phyloP scores from a whole-genome alignment of 371 early-diverging fungal species.

The Apophysomyces ossiformis region DNA sequence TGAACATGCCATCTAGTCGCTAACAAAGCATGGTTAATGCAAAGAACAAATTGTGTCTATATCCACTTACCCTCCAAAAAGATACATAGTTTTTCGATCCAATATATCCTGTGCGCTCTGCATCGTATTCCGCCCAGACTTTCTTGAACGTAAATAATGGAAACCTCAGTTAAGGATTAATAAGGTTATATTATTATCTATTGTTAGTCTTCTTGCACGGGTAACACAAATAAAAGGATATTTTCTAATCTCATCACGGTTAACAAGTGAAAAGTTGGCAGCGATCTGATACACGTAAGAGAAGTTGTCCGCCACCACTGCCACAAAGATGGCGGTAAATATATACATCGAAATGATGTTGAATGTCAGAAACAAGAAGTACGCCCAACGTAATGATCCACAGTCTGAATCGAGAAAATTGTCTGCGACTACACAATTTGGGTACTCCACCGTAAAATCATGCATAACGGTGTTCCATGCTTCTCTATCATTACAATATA shows the following conservation, averaged over 20 bases:
- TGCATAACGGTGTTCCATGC: slow-evolving; percentile 78
- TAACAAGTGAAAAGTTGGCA: slow-evolving; percentile 62
- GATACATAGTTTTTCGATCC: slow-evolving; percentile 50
- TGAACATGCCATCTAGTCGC: slow-evolving; percentile 50
- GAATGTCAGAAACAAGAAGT: slow-evolving; percentile 68
- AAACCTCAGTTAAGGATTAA: slow-evolving; percentile 29
- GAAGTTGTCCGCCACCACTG: slow-evolving; percentile 75
- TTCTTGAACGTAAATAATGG: slow-evolving; percentile 51
- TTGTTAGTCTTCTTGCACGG: background rate
- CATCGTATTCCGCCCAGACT: slow-evolving; percentile 64
- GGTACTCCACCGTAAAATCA: slow-evolving; percentile 65
- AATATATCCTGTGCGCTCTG: slow-evolving; percentile 58
- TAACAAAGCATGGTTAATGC: slow-evolving; percentile 11
- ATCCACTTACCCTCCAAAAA: slow-evolving; percentile 48
- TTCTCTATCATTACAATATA: slow-evolving; percentile 48
- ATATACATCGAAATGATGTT: slow-evolving; percentile 81
- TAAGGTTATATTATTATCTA: background rate
- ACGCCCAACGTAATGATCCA: slow-evolving; percentile 66
- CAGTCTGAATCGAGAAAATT: slow-evolving; percentile 69
- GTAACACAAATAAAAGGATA: slow-evolving; percentile 40
- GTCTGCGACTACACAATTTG: slow-evolving; percentile 61
- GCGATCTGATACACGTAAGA: slow-evolving; percentile 72
- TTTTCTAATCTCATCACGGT: slow-evolving; percentile 70
- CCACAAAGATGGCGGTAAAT: slow-evolving; percentile 74
- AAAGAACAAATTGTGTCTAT: background rate